These are phyloP conservation scores for Beauveria australis DNA, from an alignment of 2,329 filamentous ascomycete species.

Conservation along the genomic window DNA sequence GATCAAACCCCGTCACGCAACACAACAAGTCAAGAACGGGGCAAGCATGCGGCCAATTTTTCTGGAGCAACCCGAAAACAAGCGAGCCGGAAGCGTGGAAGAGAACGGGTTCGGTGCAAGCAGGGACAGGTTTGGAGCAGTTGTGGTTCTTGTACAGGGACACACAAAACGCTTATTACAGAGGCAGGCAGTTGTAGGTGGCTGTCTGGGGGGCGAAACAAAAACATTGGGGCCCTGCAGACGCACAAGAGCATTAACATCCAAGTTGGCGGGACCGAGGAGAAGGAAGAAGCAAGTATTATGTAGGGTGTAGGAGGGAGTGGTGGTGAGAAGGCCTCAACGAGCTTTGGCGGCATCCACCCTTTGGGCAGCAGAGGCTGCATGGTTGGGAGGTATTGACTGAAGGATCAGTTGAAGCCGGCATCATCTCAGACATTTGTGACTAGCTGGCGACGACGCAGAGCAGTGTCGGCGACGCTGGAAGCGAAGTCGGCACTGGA, in stretches of 20 bases:
- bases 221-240: conserved; percentile 19
- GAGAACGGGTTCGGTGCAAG: neutral
- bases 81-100: conserved; percentile 8
- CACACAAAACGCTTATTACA: neutral
- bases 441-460: neutral
- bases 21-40: conserved; percentile 25
- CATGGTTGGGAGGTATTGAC: conserved; percentile 23
- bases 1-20: conserved; percentile 25
- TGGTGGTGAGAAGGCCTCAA: neutral
- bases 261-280: conserved; percentile 26
- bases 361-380: neutral
- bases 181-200: neutral
- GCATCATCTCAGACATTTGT: conserved; percentile 22
- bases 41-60: conserved; percentile 24
- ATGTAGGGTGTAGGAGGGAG: neutral
- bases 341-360: neutral
- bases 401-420: conserved; percentile 18
- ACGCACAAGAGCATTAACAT: conserved; percentile 17
- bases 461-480: neutral
- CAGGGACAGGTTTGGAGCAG: neutral
- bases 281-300: conserved; percentile 4
- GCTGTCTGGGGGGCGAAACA: conserved; percentile 9
- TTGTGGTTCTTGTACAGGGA: neutral
- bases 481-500: neutral
- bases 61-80: conserved; percentile 25